phyloP scores from a whole-genome alignment of 2,329 filamentous ascomycete species.

The Beauveria brongniartii region DNA sequence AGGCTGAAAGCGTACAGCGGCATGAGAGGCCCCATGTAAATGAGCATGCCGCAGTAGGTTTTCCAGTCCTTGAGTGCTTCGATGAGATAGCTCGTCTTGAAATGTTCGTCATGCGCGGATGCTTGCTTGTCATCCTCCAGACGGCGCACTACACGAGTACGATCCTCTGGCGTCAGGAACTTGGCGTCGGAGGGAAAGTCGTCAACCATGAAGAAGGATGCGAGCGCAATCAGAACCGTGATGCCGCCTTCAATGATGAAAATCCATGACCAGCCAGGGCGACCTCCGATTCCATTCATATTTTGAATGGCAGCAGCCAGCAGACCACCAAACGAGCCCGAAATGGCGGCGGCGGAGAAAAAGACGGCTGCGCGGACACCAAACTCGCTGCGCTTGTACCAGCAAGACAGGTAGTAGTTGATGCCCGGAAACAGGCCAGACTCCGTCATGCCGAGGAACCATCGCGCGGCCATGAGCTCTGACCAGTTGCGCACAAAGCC shows the following conservation, averaged over 20 bases:
- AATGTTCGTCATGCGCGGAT: conserved; percentile 67
- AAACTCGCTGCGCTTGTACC: conserved; percentile 75
- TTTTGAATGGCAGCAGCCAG: conserved; percentile 63
- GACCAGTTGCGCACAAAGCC: conserved; percentile 56
- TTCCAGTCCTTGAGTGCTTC: conserved; percentile 74
- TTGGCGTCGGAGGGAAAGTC: conserved; percentile 72
- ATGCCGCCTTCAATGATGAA: conserved; percentile 63
- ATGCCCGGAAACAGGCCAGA: conserved; percentile 70
- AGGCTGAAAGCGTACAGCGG: conserved; percentile 68
- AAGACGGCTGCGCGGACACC: conserved; percentile 75
- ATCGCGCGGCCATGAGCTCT: conserved; percentile 57
- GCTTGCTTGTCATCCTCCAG: conserved; percentile 64
- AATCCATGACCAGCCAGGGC: conserved; percentile 56
- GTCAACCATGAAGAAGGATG: conserved; percentile 70
- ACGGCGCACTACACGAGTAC: conserved; percentile 62
- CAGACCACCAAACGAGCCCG: conserved; percentile 69
- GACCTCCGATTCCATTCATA: conserved; percentile 55
- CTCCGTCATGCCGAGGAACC: conserved; percentile 67
- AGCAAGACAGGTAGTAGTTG: conserved; percentile 75
- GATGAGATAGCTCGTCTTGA: conserved; percentile 65
- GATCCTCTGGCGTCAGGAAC: conserved; percentile 64
- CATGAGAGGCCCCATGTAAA: conserved; percentile 71
- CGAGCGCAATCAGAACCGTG: conserved; percentile 59
- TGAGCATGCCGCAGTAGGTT: conserved; percentile 64
- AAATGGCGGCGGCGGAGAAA: conserved; percentile 73